These are phyloP conservation scores for Kernera saxatilis DNA, from an alignment of 345 rosid species.

Conservation along the genomic window DNA sequence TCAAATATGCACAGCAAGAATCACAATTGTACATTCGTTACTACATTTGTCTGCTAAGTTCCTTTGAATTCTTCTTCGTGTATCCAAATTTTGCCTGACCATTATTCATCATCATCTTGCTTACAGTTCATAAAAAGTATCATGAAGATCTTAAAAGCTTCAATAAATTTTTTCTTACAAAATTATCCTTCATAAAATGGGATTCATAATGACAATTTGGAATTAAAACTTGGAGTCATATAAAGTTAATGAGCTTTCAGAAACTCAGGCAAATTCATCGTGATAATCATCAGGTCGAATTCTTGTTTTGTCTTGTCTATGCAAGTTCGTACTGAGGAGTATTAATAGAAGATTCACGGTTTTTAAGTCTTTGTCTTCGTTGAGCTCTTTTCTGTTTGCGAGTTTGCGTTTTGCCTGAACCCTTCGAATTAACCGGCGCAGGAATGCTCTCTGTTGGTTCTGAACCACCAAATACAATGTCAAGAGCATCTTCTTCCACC, in stretches of 20 bases:
- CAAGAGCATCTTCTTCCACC: slow-evolving; percentile 27
- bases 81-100: background rate
- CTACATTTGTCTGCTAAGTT: background rate
- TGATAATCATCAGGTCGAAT: background rate
- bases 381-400: slow-evolving; percentile 33
- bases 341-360: slow-evolving; percentile 21
- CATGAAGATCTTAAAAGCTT: background rate
- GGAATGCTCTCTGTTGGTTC: slow-evolving; percentile 20
- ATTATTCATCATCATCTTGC: background rate
- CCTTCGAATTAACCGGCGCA: background rate
- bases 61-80: background rate
- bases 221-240: background rate
- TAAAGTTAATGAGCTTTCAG: background rate
- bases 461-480: slow-evolving; percentile 23
- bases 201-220: background rate
- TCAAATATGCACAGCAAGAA: background rate
- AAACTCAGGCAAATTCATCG: background rate
- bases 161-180: background rate
- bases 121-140: background rate
- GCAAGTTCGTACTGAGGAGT: slow-evolving; percentile 26
- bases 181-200: background rate
- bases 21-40: slow-evolving; percentile 1
- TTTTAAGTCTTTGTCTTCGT: slow-evolving; percentile 27
- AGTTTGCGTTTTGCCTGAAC: slow-evolving; percentile 15
- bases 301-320: background rate